Evolutionary conservation across 164 flowering plant species (phyloP), one percentile per base, ranked within the genome.

Genomic region (Vitis rupestris): DNA sequence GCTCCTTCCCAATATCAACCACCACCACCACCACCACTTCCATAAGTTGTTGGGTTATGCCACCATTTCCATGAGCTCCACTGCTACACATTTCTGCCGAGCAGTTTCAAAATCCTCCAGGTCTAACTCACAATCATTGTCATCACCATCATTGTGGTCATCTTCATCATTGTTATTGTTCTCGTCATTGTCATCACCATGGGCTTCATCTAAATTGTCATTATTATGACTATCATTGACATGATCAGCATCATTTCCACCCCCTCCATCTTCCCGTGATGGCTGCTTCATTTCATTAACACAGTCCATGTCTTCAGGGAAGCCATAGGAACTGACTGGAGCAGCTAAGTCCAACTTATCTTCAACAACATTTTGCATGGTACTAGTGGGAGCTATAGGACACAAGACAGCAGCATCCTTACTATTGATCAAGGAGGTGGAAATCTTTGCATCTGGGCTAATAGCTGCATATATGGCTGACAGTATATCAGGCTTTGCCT

Each of bases 401-500:
- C 29, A 52, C 49, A 84, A 65, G 44, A 73, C 55, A 50, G 75
- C 75, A 53, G 74, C 70, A 50, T 77, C 84, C 75, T 81, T 85
- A 50, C 66, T 65, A 50, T 65, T 19, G 44, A 68, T 71, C 14
- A 88, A 77, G 65, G 82, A 76, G 11, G 75, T 65, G 8, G 84
- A 79, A 14, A 76, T 68, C 77, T 91, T 87, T 9, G 77, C 49
- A 15, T 83, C 87, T 2, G 72, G 75, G 63, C 81, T 76, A 30
- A 75, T 62, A 29, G 74, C 61, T 37, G 79, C 72, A 71, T 86
- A 79, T 74, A 88, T 80, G 50, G 57, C 65, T 48, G 84, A 74
- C 50, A 78, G 72, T 74, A 95, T 81, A 29, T 85, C 88, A 16
- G 80, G 90, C 67, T 86, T 95, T 30, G 75, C 74, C 71, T 82